These are phyloP conservation scores for Dictyostelium firmibasis DNA, from an alignment of 78 protist species.

Conservation along the genomic window DNA sequence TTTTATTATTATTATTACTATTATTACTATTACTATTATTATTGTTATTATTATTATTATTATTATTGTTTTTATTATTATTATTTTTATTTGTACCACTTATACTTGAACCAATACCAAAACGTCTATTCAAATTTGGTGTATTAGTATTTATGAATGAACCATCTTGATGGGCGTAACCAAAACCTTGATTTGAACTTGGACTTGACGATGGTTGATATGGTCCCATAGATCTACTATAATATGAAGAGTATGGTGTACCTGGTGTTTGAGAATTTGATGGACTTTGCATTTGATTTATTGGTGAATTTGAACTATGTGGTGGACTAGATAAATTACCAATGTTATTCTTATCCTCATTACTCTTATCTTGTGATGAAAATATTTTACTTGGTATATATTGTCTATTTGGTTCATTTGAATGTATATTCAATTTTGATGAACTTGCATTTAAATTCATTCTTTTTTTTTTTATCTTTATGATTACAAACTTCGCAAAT, in stretches of 20 bases:
- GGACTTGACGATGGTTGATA: neutral
- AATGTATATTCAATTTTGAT: neutral
- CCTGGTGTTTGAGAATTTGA: neutral
- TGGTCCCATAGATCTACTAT: neutral
- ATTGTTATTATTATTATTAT: no score
- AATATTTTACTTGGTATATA: conserved; percentile 11
- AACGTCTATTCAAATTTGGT: neutral
- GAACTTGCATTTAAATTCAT: conserved; percentile 16
- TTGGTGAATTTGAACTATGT: neutral
- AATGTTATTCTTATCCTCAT: neutral
- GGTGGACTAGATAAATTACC: neutral
- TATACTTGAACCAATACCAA: neutral
- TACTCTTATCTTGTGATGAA: neutral
- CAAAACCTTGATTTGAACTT: neutral
- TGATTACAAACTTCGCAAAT: neutral
- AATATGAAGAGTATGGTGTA: conserved; percentile 1
- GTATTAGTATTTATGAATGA: neutral
- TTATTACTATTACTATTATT: neutral
- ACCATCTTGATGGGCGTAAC: neutral
- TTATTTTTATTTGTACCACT: neutral
- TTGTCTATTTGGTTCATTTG: neutral
- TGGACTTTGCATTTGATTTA: neutral
- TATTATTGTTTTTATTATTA: no score
- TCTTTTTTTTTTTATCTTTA: neutral
- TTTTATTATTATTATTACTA: neutral